Conservation (phyloP, 306 rosid species). For the Lablab purpureus region DNA sequence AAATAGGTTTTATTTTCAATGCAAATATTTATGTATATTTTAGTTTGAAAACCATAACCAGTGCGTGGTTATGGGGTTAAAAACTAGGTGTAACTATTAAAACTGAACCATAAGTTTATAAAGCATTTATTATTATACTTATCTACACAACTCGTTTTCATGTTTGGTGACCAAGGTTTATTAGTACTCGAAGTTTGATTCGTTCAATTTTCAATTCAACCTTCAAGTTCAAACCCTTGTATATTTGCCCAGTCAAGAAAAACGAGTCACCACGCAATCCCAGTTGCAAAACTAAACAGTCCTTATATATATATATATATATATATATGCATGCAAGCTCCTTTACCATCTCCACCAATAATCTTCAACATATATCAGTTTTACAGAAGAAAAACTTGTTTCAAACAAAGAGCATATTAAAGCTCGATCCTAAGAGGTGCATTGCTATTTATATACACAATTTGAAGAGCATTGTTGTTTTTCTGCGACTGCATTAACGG, state of each 20-base stretch:
- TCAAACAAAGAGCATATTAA: background rate
- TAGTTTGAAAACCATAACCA: background rate
- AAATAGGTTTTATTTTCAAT: background rate
- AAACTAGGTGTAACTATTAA: background rate
- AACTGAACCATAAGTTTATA: background rate
- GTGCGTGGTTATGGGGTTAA: background rate
- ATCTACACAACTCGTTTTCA: background rate
- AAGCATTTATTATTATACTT: background rate
- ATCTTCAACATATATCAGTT: background rate
- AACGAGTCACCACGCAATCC: slow-evolving; percentile 33
- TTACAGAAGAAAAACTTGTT: background rate
- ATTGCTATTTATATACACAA: background rate
- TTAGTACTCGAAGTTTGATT: slow-evolving; percentile 43
- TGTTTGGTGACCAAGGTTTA: slow-evolving; percentile 1
- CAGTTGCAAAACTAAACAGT: background rate
- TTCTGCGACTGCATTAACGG: background rate
- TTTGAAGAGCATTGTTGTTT: background rate
- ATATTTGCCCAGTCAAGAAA: slow-evolving; percentile 39
- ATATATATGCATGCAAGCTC: background rate
- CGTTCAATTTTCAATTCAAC: slow-evolving; percentile 45
- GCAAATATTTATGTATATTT: background rate
- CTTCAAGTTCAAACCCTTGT: slow-evolving; percentile 39
- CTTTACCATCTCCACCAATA: background rate
- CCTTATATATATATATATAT: background rate
- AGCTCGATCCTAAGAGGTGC: background rate